phyloP scores from a whole-genome alignment of 192 early-diverging fungal species.

The Podila epicladia region DNA sequence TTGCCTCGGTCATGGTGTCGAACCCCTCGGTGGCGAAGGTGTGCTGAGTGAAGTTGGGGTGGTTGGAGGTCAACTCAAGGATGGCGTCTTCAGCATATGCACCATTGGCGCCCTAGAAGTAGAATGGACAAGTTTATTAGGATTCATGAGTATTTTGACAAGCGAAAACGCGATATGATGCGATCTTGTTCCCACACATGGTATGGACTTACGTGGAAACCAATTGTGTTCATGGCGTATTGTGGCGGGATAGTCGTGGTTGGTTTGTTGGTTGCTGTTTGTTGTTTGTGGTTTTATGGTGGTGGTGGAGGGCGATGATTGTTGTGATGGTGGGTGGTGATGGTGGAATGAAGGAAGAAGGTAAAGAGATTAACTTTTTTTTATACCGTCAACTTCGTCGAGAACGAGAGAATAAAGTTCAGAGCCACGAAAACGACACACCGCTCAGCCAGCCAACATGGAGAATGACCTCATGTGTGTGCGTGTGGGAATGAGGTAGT shows the following conservation, averaged over 20 bases:
- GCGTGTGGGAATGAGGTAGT: no score
- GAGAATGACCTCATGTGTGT: no score
- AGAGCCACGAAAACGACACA: no score
- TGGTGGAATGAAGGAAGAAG: not conserved
- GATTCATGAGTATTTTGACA: not conserved
- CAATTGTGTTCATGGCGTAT: conserved; percentile 34
- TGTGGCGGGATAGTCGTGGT: no score
- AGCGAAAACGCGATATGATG: not conserved
- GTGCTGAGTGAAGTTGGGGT: conserved; percentile 34
- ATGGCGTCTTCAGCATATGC: conserved; percentile 53
- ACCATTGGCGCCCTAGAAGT: conserved; percentile 31
- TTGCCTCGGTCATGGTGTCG: conserved; percentile 46
- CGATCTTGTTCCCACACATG: not conserved
- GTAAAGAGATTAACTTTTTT: not conserved
- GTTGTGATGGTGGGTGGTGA: not conserved
- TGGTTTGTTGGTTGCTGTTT: not conserved
- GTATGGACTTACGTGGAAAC: conserved; percentile 29
- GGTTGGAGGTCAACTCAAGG: conserved; percentile 40
- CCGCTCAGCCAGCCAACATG: no score
- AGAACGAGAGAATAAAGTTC: no score
- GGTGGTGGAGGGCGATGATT: not conserved
- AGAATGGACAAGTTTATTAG: not conserved
- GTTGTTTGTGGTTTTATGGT: no score
- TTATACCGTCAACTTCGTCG: no score
- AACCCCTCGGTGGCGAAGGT: conserved; percentile 41